Percentiles rank a stretch among this genome's conserved stretches.
phyloP scores from a whole-genome alignment of 768 basidiomycete species.

The Exsudoporus frostii region DNA sequence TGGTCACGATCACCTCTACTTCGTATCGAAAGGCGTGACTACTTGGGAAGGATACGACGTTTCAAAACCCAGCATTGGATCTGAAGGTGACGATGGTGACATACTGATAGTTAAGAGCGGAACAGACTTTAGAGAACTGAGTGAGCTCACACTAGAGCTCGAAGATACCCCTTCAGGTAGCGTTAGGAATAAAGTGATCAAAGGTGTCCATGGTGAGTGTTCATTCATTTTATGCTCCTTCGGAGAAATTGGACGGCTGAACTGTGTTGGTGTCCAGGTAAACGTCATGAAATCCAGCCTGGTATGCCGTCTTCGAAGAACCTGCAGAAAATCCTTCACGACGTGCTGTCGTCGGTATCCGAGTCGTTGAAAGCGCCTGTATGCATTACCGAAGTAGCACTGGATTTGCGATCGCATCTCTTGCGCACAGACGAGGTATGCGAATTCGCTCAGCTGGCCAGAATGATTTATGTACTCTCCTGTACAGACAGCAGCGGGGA shows the following conservation, averaged over 20 bases:
- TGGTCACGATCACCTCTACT: slow-evolving; percentile 88
- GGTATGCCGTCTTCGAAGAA: slow-evolving; percentile 51
- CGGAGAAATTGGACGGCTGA: background rate
- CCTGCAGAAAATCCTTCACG: slow-evolving; percentile 57
- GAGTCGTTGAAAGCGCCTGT: slow-evolving; percentile 70
- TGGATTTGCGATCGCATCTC: slow-evolving; percentile 73
- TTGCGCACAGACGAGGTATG: slow-evolving; percentile 72
- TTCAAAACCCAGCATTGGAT: slow-evolving; percentile 51
- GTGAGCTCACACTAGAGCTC: slow-evolving; percentile 67
- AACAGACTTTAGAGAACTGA: slow-evolving; percentile 85
- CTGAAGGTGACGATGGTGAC: slow-evolving; percentile 69
- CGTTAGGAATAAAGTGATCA: slow-evolving; percentile 63
- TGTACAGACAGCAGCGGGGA: slow-evolving; percentile 59
- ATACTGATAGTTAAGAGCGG: slow-evolving; percentile 81
- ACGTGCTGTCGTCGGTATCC: slow-evolving; percentile 65
- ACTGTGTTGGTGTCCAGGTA: slow-evolving; percentile 43
- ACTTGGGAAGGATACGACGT: slow-evolving; percentile 67
- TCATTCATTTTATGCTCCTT: background rate
- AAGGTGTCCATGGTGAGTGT: slow-evolving; percentile 51
- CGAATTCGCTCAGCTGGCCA: background rate
- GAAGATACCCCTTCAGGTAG: slow-evolving; percentile 57
- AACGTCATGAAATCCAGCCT: slow-evolving; percentile 60
- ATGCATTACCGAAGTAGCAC: slow-evolving; percentile 60
- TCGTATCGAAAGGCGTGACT: slow-evolving; percentile 60
- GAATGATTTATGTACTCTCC: background rate